Percentiles rank a stretch among this genome's conserved stretches.
Evolutionary conservation across 495 filamentous ascomycete species (phyloP).

Genomic region (Bryoglossum gracile): DNA sequence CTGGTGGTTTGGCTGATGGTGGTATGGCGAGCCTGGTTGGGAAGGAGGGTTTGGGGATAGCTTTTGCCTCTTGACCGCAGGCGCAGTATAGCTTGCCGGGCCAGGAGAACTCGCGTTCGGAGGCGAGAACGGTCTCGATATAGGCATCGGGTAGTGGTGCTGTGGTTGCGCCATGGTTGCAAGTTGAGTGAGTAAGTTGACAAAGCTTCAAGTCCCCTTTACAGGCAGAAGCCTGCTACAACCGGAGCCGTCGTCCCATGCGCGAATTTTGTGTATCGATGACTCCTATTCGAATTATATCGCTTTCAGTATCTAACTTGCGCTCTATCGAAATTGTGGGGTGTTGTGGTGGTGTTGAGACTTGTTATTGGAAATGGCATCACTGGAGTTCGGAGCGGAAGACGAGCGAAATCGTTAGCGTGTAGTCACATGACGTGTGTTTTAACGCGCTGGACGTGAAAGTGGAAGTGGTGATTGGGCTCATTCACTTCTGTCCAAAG

Average conservation of each 20-base stretch:
- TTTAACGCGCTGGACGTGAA: too few relatives aligned
- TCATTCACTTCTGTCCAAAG: too few relatives aligned
- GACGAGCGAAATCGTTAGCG: too few relatives aligned
- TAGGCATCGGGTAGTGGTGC: constrained; percentile 43
- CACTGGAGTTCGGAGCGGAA: too few relatives aligned
- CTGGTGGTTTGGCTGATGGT: constrained; percentile 31
- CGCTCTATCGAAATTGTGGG: too few relatives aligned
- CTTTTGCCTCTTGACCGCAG: constrained; percentile 52
- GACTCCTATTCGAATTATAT: too few relatives aligned
- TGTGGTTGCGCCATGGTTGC: constrained; percentile 63
- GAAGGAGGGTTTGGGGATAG: constrained; percentile 63
- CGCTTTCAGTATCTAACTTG: too few relatives aligned
- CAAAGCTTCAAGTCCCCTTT: constrained; percentile 11
- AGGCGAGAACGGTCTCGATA: constrained; percentile 46
- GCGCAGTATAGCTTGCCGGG: constrained; percentile 26
- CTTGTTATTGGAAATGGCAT: too few relatives aligned
- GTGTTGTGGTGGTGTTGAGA: too few relatives aligned
- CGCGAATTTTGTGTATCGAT: neutral
- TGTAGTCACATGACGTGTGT: too few relatives aligned
- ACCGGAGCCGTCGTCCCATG: constrained; percentile 16
- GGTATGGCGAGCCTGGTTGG: constrained; percentile 32
- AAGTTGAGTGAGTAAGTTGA: constrained; percentile 1
- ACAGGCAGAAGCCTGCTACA: constrained; percentile 31
- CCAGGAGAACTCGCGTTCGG: constrained; percentile 44
- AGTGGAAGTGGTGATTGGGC: too few relatives aligned